Conservation (phyloP, 495 filamentous ascomycete species). For the Hypoxylon fragiforme region DNA sequence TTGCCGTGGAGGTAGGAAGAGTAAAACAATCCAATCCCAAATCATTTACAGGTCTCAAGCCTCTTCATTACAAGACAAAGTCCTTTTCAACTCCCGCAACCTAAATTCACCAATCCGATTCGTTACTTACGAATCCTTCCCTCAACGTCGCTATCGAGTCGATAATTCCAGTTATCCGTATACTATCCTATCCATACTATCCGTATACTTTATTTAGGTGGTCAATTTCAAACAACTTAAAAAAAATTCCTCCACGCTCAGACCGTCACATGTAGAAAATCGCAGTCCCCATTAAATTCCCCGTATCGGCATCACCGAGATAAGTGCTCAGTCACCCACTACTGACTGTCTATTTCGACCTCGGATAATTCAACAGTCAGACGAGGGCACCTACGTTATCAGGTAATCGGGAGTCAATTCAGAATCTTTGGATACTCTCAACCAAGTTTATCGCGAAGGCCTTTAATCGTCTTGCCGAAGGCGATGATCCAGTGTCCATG, state of each 20-base stretch:
- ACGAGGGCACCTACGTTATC: slow-evolving; percentile 4
- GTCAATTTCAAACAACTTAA: background rate
- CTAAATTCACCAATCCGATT: slow-evolving; percentile 12
- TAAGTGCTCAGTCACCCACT: slow-evolving; percentile 8
- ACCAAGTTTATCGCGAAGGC: background rate
- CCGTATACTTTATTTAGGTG: too few species aligned
- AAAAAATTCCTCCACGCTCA: slow-evolving; percentile 5
- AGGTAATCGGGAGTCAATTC: background rate
- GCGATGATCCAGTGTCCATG: slow-evolving; percentile 22
- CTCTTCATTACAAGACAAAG: slow-evolving; percentile 20
- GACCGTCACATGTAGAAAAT: background rate
- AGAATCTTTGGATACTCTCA: slow-evolving; percentile 1
- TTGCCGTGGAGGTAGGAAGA: slow-evolving; percentile 41
- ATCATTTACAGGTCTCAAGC: slow-evolving; percentile 6
- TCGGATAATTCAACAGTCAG: slow-evolving; percentile 7
- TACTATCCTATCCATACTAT: too few species aligned
- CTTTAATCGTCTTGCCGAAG: slow-evolving; percentile 8
- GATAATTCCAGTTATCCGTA: too few species aligned
- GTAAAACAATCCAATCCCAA: slow-evolving; percentile 21
- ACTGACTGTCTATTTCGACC: slow-evolving; percentile 5
- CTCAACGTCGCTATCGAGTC: slow-evolving; percentile 1
- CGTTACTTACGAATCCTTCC: slow-evolving; percentile 1
- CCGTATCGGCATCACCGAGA: slow-evolving; percentile 17
- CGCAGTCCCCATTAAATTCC: background rate
- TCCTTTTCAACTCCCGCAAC: slow-evolving; percentile 14